These are phyloP conservation scores for Peronospora farinosa DNA, from an alignment of 352 stramenopile species.

Conservation along the genomic window DNA sequence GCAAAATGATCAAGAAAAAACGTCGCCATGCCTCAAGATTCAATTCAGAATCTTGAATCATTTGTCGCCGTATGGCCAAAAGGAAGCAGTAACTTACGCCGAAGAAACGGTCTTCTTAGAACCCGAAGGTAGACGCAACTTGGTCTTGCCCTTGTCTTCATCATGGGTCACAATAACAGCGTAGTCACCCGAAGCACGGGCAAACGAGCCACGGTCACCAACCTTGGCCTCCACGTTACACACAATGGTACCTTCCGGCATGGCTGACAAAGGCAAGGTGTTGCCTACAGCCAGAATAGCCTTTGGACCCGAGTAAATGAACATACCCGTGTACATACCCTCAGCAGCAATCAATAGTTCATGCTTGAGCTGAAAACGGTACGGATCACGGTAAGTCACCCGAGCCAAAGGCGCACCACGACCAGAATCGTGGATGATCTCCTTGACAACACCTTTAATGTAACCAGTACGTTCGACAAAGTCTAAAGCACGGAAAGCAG, in stretches of 20 bases:
- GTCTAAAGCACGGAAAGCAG: constrained; percentile 72
- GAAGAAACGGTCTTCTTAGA: constrained; percentile 95
- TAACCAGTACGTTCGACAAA: constrained; percentile 95
- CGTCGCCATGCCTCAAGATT: constrained; percentile 34
- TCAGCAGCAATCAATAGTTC: constrained; percentile 97
- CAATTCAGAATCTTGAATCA: constrained; percentile 15
- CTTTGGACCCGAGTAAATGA: constrained; percentile 98
- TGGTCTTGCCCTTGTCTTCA: constrained; percentile 96
- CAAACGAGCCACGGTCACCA: constrained; percentile 95
- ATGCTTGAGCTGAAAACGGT: constrained; percentile 87
- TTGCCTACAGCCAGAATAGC: constrained; percentile 94
- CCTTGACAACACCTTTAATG: constrained; percentile 98
- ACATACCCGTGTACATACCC: constrained; percentile 98
- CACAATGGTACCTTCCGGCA: constrained; percentile 98
- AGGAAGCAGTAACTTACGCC: constrained; percentile 68
- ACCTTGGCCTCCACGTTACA: constrained; percentile 96
- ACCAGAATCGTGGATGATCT: constrained; percentile 98
- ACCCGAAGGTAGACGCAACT: constrained; percentile 92
- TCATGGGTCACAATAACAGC: constrained; percentile 98
- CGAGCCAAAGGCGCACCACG: constrained; percentile 94
- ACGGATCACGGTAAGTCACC: constrained; percentile 91
- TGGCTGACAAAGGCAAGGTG: constrained; percentile 90
- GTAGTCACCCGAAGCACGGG: constrained; percentile 96
- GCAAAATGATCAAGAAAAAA: constrained; percentile 10
- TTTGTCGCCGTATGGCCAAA: constrained; percentile 14